Percentiles rank a stretch among this genome's conserved stretches.
These are phyloP conservation scores for Galeopsis tetrahit DNA, from an alignment of 257 asterid genomes.

Conservation along the genomic window DNA sequence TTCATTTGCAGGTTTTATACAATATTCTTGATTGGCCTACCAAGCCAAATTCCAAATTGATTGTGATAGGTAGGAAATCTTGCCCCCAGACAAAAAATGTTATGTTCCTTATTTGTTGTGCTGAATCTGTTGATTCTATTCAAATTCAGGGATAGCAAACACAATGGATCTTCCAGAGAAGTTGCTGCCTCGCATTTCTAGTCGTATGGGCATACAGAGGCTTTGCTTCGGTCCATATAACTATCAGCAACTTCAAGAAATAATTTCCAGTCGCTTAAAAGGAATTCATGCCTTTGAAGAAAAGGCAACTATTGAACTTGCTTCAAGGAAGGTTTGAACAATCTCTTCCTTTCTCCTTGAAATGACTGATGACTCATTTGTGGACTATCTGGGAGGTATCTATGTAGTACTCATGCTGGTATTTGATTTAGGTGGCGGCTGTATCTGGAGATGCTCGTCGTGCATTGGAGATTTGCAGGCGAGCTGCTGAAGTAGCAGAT, in stretches of 20 bases:
- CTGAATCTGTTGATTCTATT: conserved; percentile 28
- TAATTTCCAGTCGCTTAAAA: conserved; percentile 78
- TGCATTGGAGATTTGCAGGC: conserved; percentile 93
- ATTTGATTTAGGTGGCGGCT: conserved; percentile 81
- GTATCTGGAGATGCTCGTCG: conserved; percentile 99
- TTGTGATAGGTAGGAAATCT: conserved; percentile 71
- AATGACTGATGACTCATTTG: conserved; percentile 17
- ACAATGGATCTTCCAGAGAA: conserved; percentile 99
- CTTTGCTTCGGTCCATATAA: conserved; percentile 96
- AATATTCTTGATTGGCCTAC: conserved; percentile 99
- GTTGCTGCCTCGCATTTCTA: conserved; percentile 92
- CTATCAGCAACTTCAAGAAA: conserved; percentile 92
- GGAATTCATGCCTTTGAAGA: conserved; percentile 89
- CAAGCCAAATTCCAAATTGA: conserved; percentile 82
- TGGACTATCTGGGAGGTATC: conserved; percentile 17
- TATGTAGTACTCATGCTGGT: conserved; percentile 28
- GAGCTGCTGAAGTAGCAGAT: conserved; percentile 96
- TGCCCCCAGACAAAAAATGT: conserved; percentile 19
- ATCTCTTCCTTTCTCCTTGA: conserved; percentile 19
- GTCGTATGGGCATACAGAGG: conserved; percentile 99
- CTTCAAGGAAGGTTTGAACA: conserved; percentile 82
- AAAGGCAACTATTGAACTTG: conserved; percentile 82
- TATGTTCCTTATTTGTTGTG: conserved; percentile 9
- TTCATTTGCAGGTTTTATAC: conserved; percentile 73
- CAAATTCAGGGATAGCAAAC: conserved; percentile 88